Conservation (phyloP, 1,284 basidiomycete genomes). For the Leucoagaricus sp. region DNA sequence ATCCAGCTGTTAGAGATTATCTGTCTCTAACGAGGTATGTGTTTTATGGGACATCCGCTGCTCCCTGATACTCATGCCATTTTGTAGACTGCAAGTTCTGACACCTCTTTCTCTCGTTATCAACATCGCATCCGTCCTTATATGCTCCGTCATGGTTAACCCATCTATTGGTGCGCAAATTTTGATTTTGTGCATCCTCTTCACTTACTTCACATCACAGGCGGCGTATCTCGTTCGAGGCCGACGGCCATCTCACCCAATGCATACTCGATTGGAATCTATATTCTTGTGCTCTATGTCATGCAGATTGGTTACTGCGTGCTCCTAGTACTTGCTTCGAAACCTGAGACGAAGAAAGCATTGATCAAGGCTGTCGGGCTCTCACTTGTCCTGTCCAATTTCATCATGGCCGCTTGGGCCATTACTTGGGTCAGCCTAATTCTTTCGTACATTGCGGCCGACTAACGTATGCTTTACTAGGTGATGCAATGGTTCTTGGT, state of each 20-base stretch:
- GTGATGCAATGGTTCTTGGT: constrained; percentile 61
- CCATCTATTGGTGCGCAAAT: constrained; percentile 52
- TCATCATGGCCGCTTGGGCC: constrained; percentile 83
- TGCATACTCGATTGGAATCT: constrained; percentile 62
- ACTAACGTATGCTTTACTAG: constrained; percentile 29
- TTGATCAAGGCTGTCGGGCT: constrained; percentile 78
- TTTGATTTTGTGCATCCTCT: background rate
- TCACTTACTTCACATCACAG: constrained; percentile 30
- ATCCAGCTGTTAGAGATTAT: constrained; percentile 56
- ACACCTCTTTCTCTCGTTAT: constrained; percentile 72
- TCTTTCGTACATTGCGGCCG: background rate
- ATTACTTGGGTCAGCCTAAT: constrained; percentile 66
- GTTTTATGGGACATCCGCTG: constrained; percentile 18
- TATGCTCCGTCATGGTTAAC: constrained; percentile 54
- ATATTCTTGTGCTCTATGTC: constrained; percentile 62
- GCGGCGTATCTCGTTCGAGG: constrained; percentile 53
- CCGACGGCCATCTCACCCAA: constrained; percentile 77
- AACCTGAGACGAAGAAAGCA: constrained; percentile 78
- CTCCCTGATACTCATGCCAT: background rate
- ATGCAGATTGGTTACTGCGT: constrained; percentile 81
- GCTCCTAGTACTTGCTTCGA: constrained; percentile 69
- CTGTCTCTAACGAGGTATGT: constrained; percentile 50
- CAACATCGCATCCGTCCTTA: constrained; percentile 60
- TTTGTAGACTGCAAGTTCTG: constrained; percentile 25
- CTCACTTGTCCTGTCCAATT: constrained; percentile 79